Evolutionary conservation across 1,139 yeast species (phyloP), one percentile per base, ranked within the genome.

Genomic region (Yamadazyma conglobata): DNA sequence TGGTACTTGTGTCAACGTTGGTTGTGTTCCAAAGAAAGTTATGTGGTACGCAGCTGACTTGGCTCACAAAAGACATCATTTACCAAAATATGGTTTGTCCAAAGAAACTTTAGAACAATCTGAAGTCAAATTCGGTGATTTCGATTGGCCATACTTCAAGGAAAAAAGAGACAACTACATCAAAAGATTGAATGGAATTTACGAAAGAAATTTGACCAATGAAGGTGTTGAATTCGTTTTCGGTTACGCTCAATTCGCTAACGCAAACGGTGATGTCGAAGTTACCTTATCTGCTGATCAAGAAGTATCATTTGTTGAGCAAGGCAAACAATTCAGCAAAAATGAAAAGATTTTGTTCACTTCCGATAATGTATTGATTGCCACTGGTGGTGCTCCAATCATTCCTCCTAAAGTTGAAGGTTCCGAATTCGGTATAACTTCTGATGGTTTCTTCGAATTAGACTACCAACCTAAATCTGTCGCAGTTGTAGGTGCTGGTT

Each of bases 1-100:
- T 34, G 99, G 99, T 24, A 93, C 99, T 28, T 91, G 99, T 73
- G 99, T 93, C 43, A 93, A 93, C 56, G 98, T 89, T 25, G 99
- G 99, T 11, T 91, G 99, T 70, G 98, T 91, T 22, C 99, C 99
- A 27, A 91, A 91, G 70, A 91, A 91, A 58, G 88, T 93, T 30
- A 89, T 91, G 97, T 91, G 98, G 98, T 79, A 88, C 46, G 96
- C 96, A 13, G 80, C 91, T 19, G 96, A 88, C 47, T 64, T 85
- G 57, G 96, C 96, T 14, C 75, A 77, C 42, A 78, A 77, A 50
- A 66, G 82, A 43, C 64, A 69, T 32, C 83, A 86, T 34, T 91
- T 95, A 40, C 66, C 73, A 42, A 86, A 83, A 39, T 91, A 91
- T 54, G 95, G 96, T 1, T 80, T 91, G 45, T 55, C 66, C 5